Evolutionary conservation across 371 early-diverging fungal genomes (phyloP).

Genomic region (Mortierella sp.): DNA sequence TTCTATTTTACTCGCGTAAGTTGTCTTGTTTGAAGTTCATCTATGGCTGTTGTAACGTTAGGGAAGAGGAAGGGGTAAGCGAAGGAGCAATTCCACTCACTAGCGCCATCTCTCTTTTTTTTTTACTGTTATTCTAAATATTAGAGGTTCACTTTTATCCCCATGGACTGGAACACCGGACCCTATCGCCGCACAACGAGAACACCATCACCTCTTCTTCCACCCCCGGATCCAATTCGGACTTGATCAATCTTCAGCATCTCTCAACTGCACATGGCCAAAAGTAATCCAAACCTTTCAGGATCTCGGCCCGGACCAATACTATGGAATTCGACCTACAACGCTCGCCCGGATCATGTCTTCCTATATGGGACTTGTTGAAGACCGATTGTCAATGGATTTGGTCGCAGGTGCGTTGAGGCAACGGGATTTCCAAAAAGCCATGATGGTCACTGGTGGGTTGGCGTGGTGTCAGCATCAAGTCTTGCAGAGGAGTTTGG

Average conservation of each 20-base stretch:
- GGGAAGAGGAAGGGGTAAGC: neutral
- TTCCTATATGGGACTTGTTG: slow-evolving; percentile 46
- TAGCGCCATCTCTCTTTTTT: neutral
- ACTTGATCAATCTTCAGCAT: slow-evolving; percentile 42
- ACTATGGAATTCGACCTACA: slow-evolving; percentile 53
- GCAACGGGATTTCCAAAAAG: slow-evolving; percentile 57
- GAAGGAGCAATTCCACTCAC: neutral
- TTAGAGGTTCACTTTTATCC: slow-evolving; percentile 48
- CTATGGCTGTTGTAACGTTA: neutral
- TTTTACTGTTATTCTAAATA: neutral
- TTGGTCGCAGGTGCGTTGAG: slow-evolving; percentile 52
- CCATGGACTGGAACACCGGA: slow-evolving; percentile 51
- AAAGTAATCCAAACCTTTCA: slow-evolving; percentile 54
- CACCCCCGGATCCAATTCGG: slow-evolving; percentile 54
- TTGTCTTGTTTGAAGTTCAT: neutral
- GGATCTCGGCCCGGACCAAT: slow-evolving; percentile 53
- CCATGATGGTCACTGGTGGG: slow-evolving; percentile 59
- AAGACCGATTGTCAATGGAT: slow-evolving; percentile 53
- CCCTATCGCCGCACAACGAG: slow-evolving; percentile 34
- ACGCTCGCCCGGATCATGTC: slow-evolving; percentile 46
- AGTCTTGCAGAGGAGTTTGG: slow-evolving; percentile 59
- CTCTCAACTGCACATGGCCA: slow-evolving; percentile 53
- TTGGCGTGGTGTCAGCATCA: slow-evolving; percentile 54
- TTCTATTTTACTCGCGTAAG: slow-evolving; percentile 45
- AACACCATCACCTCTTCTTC: slow-evolving; percentile 53